phyloP scores from a whole-genome alignment of 148 eudicot species.

The Camellia granthamiana region DNA sequence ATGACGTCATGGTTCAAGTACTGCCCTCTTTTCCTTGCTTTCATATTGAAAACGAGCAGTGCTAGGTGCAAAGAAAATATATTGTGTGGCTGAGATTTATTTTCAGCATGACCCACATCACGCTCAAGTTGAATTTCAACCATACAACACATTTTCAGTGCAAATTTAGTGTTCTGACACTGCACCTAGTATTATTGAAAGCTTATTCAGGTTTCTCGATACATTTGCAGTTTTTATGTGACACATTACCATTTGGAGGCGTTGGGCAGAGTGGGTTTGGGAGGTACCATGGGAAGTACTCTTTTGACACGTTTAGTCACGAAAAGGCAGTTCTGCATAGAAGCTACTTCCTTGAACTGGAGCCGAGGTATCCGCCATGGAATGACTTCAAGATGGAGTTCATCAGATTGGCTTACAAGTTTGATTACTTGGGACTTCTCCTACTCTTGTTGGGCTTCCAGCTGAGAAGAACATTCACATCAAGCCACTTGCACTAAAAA shows the following conservation, averaged over 20 bases:
- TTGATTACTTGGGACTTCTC: conserved; percentile 49
- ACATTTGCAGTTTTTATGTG: conserved; percentile 61
- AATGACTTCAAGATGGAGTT: conserved; percentile 73
- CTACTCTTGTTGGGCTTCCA: conserved; percentile 55
- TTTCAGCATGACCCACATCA: too few species aligned
- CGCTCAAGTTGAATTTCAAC: too few species aligned
- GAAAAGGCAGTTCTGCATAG: conserved; percentile 73
- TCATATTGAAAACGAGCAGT: too few species aligned
- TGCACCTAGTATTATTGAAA: not conserved
- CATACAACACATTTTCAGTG: too few species aligned
- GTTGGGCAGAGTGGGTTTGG: conserved; percentile 92
- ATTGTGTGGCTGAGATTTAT: too few species aligned
- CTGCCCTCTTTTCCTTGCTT: not conserved
- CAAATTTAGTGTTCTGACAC: too few species aligned
- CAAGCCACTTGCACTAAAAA: not conserved
- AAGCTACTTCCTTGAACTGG: conserved; percentile 60
- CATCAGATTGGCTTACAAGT: conserved; percentile 54
- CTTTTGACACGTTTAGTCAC: conserved; percentile 89
- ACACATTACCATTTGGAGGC: conserved; percentile 87
- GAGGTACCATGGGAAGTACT: conserved; percentile 89
- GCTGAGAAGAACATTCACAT: conserved; percentile 16
- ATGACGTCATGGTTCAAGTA: conserved; percentile 80
- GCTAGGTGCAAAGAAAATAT: too few species aligned
- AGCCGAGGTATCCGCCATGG: conserved; percentile 92
- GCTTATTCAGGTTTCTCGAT: not conserved